These are phyloP conservation scores for Sclerotinia spermophila DNA, from an alignment of 2,329 filamentous ascomycete genomes.

Conservation along the genomic window DNA sequence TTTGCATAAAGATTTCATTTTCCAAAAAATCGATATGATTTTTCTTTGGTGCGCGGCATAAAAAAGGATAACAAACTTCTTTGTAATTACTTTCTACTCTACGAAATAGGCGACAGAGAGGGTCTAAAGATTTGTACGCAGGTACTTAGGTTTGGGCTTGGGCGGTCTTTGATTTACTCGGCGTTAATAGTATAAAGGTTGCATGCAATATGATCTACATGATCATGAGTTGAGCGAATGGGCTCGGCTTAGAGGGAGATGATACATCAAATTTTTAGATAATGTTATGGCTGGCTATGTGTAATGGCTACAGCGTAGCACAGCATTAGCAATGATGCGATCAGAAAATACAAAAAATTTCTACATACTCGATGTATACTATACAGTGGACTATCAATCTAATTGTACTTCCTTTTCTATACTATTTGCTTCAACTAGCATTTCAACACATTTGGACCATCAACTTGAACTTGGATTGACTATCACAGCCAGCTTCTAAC, in stretches of 20 bases:
- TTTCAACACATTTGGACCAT: too few species aligned
- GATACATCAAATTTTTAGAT: not conserved
- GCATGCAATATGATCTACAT: constrained; percentile 1
- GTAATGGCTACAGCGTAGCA: not conserved
- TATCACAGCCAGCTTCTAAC: too few species aligned
- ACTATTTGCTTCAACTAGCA: too few species aligned
- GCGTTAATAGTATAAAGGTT: constrained; percentile 9
- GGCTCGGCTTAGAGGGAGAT: not conserved
- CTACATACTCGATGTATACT: not conserved
- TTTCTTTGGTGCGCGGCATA: constrained; percentile 10
- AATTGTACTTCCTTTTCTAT: not conserved
- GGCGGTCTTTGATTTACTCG: not conserved
- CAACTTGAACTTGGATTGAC: too few species aligned
- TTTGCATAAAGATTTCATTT: constrained; percentile 12
- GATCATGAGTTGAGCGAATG: constrained; percentile 4
- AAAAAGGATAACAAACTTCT: not conserved
- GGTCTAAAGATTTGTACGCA: constrained; percentile 5
- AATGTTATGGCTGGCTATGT: not conserved
- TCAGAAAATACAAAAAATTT: not conserved
- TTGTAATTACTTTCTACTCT: constrained; percentile 8
- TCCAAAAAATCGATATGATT: not conserved
- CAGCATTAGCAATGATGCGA: constrained; percentile 2
- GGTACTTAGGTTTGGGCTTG: constrained; percentile 3
- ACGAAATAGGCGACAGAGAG: not conserved
- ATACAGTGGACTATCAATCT: not conserved